Conservation (phyloP, 371 early-diverging fungal species). For the Apophysomyces elegans region DNA sequence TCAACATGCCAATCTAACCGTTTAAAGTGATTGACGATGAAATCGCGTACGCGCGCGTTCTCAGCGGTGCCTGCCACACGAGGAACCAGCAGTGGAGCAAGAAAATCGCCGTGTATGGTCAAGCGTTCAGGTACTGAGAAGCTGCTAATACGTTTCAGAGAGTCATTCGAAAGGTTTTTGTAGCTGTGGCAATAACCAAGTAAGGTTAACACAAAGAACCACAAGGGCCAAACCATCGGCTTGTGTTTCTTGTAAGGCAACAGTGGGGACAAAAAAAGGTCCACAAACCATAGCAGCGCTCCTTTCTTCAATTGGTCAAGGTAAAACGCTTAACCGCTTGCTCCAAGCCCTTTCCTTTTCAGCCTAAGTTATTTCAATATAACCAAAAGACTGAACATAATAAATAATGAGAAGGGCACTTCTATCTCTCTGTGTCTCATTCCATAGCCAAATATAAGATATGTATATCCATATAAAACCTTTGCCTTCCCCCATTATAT, state of each 20-base stretch:
- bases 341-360: no score
- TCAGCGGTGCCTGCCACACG: slow-evolving; percentile 76
- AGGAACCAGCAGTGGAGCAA: slow-evolving; percentile 67
- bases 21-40: slow-evolving; percentile 64
- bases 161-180: slow-evolving; percentile 1
- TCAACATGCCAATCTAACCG: slow-evolving; percentile 76
- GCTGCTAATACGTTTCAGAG: slow-evolving; percentile 6
- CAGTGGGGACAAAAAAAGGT: background rate
- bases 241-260: background rate
- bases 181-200: background rate
- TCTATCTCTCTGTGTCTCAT: no score
- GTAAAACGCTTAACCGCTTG: no score
- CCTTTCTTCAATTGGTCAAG: no score
- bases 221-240: background rate
- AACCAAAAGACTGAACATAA: no score
- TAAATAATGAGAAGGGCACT: no score
- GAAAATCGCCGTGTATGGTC: slow-evolving; percentile 50
- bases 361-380: no score
- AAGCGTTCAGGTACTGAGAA: slow-evolving; percentile 23
- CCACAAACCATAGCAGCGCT: no score
- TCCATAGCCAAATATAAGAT: no score
- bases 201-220: background rate
- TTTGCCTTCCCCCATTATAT: no score
- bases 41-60: slow-evolving; percentile 67
- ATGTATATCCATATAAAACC: no score